These are phyloP conservation scores for Magnaporthales sp. DNA, from an alignment of 2,329 filamentous ascomycete species.

Conservation along the genomic window DNA sequence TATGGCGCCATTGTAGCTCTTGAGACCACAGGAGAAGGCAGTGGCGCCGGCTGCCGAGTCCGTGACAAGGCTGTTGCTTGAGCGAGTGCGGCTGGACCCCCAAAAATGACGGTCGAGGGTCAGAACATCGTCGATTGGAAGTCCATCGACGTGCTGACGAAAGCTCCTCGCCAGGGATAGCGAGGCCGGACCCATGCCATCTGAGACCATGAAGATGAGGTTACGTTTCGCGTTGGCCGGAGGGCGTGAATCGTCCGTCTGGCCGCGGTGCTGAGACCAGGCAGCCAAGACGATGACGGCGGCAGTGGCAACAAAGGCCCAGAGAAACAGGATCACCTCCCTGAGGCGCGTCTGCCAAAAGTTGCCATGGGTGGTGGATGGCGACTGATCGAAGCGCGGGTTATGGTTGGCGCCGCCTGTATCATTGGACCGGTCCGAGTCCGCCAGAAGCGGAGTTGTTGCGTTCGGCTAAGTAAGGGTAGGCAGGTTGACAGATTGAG, in stretches of 20 bases:
- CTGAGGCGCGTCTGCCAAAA: slow-evolving; percentile 37
- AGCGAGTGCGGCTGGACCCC: slow-evolving; percentile 81
- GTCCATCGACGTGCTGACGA: slow-evolving; percentile 64
- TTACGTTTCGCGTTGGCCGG: slow-evolving; percentile 81
- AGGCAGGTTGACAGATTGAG: not conserved
- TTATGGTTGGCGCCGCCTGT: slow-evolving; percentile 9
- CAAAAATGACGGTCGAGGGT: slow-evolving; percentile 82
- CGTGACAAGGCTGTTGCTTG: slow-evolving; percentile 76
- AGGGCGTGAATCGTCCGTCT: slow-evolving; percentile 28
- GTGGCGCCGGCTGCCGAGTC: slow-evolving; percentile 97
- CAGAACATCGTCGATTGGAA: slow-evolving; percentile 69
- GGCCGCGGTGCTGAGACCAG: slow-evolving; percentile 62
- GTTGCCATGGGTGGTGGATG: not conserved
- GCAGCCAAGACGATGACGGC: slow-evolving; percentile 73
- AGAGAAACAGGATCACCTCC: slow-evolving; percentile 69
- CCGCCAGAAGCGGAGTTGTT: slow-evolving; percentile 32
- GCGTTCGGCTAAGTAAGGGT: slow-evolving; percentile 25
- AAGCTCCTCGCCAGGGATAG: slow-evolving; percentile 80
- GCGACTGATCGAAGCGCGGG: slow-evolving; percentile 16
- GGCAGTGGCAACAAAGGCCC: slow-evolving; percentile 75
- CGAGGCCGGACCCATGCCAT: slow-evolving; percentile 95
- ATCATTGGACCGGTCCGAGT: slow-evolving; percentile 18
- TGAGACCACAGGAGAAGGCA: slow-evolving; percentile 83
- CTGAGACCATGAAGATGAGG: slow-evolving; percentile 97
- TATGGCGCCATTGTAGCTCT: slow-evolving; percentile 97